phyloP scores from a whole-genome alignment of 164 flowering plant genomes.

The Nymphaea thermarum region DNA sequence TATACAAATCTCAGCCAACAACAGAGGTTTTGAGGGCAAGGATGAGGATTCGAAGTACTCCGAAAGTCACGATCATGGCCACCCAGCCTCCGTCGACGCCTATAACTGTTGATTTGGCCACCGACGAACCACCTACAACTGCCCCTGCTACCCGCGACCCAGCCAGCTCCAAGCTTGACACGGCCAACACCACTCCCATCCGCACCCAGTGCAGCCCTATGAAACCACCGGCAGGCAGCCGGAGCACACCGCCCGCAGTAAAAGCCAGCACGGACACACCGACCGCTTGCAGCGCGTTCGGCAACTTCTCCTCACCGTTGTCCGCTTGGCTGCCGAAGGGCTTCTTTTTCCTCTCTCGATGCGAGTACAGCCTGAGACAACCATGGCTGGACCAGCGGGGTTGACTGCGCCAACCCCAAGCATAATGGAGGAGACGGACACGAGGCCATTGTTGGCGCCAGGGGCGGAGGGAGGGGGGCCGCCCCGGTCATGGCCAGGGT shows the following conservation, averaged over 20 bases:
- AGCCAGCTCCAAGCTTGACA: too few relatives aligned
- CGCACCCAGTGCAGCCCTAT: constrained; percentile 15
- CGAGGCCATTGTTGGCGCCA: too few relatives aligned
- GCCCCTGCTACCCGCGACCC: too few relatives aligned
- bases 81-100: constrained; percentile 20
- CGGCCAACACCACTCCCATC: too few relatives aligned
- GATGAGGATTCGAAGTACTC: constrained; percentile 9
- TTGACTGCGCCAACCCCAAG: too few relatives aligned
- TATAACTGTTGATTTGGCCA: constrained; percentile 11
- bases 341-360: not conserved
- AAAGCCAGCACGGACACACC: constrained; percentile 18
- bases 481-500: too few relatives aligned
- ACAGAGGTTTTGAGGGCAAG: not conserved
- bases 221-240: constrained; percentile 8
- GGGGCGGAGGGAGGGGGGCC: too few relatives aligned
- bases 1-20: too few relatives aligned
- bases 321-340: not conserved
- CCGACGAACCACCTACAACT: too few relatives aligned
- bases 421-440: too few relatives aligned
- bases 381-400: too few relatives aligned
- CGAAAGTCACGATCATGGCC: constrained; percentile 20
- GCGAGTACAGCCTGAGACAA: too few relatives aligned
- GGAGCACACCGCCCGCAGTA: constrained; percentile 8
- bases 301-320: constrained; percentile 8
- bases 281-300: constrained; percentile 14